Conservation (phyloP, 306 rosid species). For the Ziziphus jujuba region DNA sequence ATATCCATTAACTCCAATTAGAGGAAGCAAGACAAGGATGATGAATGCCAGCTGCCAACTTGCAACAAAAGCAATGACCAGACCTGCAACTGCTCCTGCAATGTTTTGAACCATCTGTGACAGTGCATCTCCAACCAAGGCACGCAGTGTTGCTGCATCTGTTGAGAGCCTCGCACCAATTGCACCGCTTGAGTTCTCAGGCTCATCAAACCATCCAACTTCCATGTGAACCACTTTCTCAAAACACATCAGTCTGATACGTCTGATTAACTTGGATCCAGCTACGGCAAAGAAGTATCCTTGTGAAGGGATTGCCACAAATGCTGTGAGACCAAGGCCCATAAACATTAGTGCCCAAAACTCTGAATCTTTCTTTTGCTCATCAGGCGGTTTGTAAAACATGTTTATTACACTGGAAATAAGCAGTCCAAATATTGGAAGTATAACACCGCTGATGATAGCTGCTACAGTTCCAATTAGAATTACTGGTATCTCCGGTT, state of each 20-base stretch:
- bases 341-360: constrained; percentile 72
- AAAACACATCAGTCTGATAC: constrained; percentile 68
- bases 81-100: constrained; percentile 62
- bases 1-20: constrained; percentile 65
- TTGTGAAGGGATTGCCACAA: constrained; percentile 45
- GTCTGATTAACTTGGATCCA: constrained; percentile 72
- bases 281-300: constrained; percentile 70
- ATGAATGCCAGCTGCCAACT: constrained; percentile 72
- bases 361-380: constrained; percentile 59
- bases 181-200: constrained; percentile 72
- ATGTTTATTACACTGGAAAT: constrained; percentile 61
- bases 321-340: constrained; percentile 51
- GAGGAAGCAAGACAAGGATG: constrained; percentile 61
- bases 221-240: constrained; percentile 78
- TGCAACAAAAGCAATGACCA: constrained; percentile 67
- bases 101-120: constrained; percentile 56
- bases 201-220: constrained; percentile 85
- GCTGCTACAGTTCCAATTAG: constrained; percentile 64
- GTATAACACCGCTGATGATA: constrained; percentile 47
- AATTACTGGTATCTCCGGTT: constrained; percentile 82
- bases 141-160: constrained; percentile 78
- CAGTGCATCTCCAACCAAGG: constrained; percentile 73
- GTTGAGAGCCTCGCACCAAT: constrained; percentile 84
- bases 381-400: constrained; percentile 53
- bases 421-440: constrained; percentile 65